A percentile compares a stretch with the other conserved stretches of the same genome.
phyloP scores from a whole-genome alignment of 2,329 filamentous ascomycete species.

The Botryosphaeria dothidea region DNA sequence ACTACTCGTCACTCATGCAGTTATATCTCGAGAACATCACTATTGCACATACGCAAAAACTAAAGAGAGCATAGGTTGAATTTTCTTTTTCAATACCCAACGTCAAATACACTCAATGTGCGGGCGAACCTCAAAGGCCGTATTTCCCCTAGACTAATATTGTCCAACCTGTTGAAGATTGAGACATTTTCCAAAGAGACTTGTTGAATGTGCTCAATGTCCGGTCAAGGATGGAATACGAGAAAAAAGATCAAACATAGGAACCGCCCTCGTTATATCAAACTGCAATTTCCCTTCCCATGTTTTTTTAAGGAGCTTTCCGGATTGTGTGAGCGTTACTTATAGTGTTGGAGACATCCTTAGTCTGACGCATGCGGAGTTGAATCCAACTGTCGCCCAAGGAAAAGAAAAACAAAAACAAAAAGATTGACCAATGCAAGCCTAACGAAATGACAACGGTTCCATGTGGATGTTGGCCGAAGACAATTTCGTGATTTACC shows the following conservation, averaged over 20 bases:
- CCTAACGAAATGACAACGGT: neutral
- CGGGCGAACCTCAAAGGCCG: neutral
- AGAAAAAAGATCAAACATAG: neutral
- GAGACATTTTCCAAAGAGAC: neutral
- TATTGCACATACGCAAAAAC: no score
- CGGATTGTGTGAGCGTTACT: no score
- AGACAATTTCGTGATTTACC: neutral
- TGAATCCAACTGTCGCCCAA: neutral
- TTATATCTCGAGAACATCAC: no score
- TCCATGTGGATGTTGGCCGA: neutral
- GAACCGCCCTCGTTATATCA: neutral
- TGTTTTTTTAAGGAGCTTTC: neutral
- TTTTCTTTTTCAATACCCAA: neutral
- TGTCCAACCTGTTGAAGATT: conserved; percentile 1
- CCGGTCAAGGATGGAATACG: neutral
- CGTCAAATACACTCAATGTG: neutral
- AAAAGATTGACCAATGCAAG: neutral
- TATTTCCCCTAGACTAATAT: neutral
- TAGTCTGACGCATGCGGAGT: neutral
- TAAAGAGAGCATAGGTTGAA: neutral
- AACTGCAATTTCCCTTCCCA: neutral
- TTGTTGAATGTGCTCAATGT: neutral
- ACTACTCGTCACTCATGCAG: no score
- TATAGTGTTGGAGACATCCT: no score
- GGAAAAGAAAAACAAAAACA: neutral